A percentile compares a stretch with the other conserved stretches of the same genome.
Conservation (phyloP, 2,329 filamentous ascomycete genomes). For the Ustilaginoidea virens region DNA sequence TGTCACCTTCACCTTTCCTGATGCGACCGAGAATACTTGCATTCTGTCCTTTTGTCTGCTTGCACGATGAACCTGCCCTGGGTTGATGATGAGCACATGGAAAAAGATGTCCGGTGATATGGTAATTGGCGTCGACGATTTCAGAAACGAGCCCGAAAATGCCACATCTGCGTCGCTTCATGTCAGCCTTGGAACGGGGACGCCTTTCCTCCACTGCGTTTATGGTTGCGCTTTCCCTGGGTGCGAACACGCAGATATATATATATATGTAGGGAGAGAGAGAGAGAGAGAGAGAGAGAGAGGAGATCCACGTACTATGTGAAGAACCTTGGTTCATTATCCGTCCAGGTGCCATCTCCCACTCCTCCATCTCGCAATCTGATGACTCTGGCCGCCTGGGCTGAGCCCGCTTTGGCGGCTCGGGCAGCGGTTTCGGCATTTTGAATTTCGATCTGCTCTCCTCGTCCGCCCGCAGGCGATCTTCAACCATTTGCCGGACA, state of each 20-base stretch:
- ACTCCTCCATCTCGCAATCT: slow-evolving; percentile 5
- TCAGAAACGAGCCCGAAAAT: slow-evolving; percentile 27
- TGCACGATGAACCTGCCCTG: slow-evolving; percentile 20
- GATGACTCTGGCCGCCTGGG: neutral
- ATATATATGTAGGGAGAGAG: neutral
- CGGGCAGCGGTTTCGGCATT: neutral
- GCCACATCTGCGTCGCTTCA: slow-evolving; percentile 20
- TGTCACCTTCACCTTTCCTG: slow-evolving; percentile 25
- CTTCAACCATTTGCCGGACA: slow-evolving; percentile 3
- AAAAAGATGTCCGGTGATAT: slow-evolving; percentile 23
- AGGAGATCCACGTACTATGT: slow-evolving; percentile 18
- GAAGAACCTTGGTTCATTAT: slow-evolving; percentile 14
- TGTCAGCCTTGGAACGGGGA: too few relatives aligned
- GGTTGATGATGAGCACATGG: slow-evolving; percentile 24
- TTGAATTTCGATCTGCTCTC: neutral
- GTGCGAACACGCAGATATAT: too few relatives aligned
- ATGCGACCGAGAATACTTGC: slow-evolving; percentile 23
- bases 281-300: neutral
- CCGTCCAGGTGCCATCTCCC: slow-evolving; percentile 27
- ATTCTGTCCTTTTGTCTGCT: slow-evolving; percentile 13
- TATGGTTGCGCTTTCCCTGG: too few relatives aligned
- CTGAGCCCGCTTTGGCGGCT: neutral
- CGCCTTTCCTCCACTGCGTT: too few relatives aligned
- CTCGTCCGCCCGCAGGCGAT: slow-evolving; percentile 3
- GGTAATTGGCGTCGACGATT: slow-evolving; percentile 18